Base-by-base conservation (phyloP, 1,139 yeast species). In the Candida sojae region DNA sequence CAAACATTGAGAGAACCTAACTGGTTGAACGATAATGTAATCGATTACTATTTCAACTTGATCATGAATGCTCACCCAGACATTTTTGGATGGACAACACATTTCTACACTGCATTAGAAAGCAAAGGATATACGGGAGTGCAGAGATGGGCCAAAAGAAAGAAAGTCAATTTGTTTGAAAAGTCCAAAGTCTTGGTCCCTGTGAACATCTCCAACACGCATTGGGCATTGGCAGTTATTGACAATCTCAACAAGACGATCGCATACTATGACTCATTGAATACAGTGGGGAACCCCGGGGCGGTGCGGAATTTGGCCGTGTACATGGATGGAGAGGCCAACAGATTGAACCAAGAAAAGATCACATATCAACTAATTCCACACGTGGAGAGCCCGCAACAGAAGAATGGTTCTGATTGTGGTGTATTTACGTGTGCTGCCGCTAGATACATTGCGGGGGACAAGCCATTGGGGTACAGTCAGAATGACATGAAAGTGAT, bases 11-110 rank as follows among this genome's bases (percentile, higher is more conserved):
- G 77, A 7, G 89, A 86, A 48, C 77, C 86, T 1, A 70, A 76
- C 43, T 93, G 99, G 99, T 77, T 93, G 38, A 93, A 93, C 62
- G 99, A 95, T 65, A 89, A 86, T 46, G 77, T 93, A 3, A 91
- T 93, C 49, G 99, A 93, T 63, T 86, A 84, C 59, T 92, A 87
- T 62, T 71, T 91, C 60, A 80, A 80, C 53, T 63, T 86, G 53
- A 72, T 91, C 7, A 80, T 82, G 9, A 53, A 57, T 5, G 49
- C 59, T 11, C 53, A 71, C 37, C 67, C 76, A 4, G 64, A 70
- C 31, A 71, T 80, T 3, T 89, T 84, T 60, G 84, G 86, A 2
- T 91, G 96, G 77, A 86, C 96, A 10, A 88, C 99, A 0, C 96
- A 88, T 67, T 92, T 92, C 63, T 92, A 80, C 65, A 77, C 96